A percentile compares a stretch with the other conserved stretches of the same genome.
Evolutionary conservation across 805 yeast genomes (phyloP).

Genomic region (Dipodascus geniculatus): DNA sequence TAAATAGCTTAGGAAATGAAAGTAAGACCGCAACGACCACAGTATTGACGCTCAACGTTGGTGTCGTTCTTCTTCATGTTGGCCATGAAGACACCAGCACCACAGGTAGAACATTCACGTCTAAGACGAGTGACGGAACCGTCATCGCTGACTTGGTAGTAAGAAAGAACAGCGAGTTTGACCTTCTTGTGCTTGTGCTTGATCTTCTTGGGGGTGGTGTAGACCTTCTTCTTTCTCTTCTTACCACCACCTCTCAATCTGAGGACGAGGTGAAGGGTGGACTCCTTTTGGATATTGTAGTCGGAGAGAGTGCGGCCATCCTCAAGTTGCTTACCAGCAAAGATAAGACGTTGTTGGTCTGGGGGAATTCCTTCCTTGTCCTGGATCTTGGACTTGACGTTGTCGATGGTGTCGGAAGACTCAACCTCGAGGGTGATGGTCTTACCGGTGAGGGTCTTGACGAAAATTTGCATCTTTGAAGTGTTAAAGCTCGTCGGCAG

Average conservation of each 20-base stretch:
- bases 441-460: conserved; percentile 98
- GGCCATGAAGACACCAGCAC: conserved; percentile 99
- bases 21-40: conserved; percentile 99
- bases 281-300: conserved; percentile 97
- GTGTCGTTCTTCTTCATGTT: conserved; percentile 91
- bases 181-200: conserved; percentile 99
- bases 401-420: conserved; percentile 95
- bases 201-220: conserved; percentile 99
- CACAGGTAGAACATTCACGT: conserved; percentile 96
- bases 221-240: conserved; percentile 99
- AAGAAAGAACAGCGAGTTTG: conserved; percentile 97
- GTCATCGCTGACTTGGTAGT: conserved; percentile 98
- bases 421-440: conserved; percentile 96
- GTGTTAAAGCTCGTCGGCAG: background rate
- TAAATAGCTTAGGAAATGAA: conserved; percentile 16
- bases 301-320: conserved; percentile 88
- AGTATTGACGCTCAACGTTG: conserved; percentile 97
- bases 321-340: conserved; percentile 96
- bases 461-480: conserved; percentile 59
- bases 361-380: conserved; percentile 98
- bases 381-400: conserved; percentile 92
- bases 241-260: conserved; percentile 99
- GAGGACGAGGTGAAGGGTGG: conserved; percentile 88
- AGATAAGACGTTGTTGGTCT: conserved; percentile 93
- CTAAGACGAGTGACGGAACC: conserved; percentile 98